These are phyloP conservation scores for Backusella psychrophila DNA, from an alignment of 192 early-diverging fungal species.

Conservation along the genomic window DNA sequence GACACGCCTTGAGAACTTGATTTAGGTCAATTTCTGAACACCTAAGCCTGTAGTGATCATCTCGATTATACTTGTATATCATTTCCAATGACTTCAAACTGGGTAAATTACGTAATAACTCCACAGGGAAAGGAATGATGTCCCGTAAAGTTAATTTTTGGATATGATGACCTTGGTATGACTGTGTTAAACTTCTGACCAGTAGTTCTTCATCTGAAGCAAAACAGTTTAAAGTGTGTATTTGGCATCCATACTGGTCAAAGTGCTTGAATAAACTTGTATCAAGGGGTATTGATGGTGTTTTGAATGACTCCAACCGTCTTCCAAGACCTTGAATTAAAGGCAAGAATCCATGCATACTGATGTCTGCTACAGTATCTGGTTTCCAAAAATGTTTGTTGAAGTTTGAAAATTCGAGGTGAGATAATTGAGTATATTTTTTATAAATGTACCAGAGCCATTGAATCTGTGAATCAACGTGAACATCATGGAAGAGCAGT, in stretches of 20 bases:
- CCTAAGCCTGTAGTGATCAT: neutral
- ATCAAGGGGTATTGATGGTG: neutral
- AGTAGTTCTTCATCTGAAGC: neutral
- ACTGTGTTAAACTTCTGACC: neutral
- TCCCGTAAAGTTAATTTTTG: neutral
- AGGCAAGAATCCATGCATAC: neutral
- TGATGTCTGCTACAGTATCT: neutral
- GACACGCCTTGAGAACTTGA: neutral
- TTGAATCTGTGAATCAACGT: neutral
- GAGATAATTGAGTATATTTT: conserved; percentile 1
- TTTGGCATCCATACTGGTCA: neutral
- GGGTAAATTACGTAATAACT: neutral
- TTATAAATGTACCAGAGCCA: neutral
- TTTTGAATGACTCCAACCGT: neutral
- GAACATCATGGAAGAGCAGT: neutral
- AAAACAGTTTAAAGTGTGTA: neutral
- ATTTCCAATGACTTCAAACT: neutral
- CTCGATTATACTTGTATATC: neutral
- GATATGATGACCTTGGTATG: neutral
- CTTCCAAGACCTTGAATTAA: neutral
- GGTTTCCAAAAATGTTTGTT: neutral
- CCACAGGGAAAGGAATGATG: neutral
- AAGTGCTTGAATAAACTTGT: neutral
- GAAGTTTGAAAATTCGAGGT: neutral
- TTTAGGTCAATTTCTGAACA: neutral